phyloP scores from a whole-genome alignment of 306 rosid genomes.

The Castanea crenata region DNA sequence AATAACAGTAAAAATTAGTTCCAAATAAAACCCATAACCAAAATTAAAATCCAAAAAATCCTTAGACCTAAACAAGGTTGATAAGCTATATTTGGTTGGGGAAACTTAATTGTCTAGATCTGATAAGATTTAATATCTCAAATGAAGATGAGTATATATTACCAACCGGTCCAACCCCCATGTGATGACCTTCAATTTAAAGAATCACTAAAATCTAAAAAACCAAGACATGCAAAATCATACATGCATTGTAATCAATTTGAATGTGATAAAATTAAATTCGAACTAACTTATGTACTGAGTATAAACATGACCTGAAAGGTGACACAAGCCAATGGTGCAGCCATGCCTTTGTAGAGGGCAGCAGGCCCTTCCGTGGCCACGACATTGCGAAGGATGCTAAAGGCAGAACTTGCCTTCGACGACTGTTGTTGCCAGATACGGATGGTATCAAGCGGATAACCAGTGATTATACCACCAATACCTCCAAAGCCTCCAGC shows the following conservation, averaged over 20 bases:
- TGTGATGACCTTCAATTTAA: not conserved
- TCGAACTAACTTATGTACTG: not conserved
- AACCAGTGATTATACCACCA: conserved; percentile 79
- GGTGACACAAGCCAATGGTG: conserved; percentile 83
- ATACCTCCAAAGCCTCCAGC: conserved; percentile 90
- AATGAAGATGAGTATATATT: not conserved
- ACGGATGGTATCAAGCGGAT: conserved; percentile 79
- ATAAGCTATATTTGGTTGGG: not conserved
- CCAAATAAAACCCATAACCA: conserved; percentile 1
- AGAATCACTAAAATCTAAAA: not conserved
- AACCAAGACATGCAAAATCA: not conserved
- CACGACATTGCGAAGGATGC: conserved; percentile 50
- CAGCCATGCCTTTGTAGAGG: conserved; percentile 80
- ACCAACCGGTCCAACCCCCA: not conserved
- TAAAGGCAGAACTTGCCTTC: conserved; percentile 49
- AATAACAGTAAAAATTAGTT: not conserved
- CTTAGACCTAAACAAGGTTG: not conserved
- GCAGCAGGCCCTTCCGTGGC: conserved; percentile 60
- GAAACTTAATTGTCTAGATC: not conserved
- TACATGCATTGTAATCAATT: not conserved
- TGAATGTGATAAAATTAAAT: not conserved
- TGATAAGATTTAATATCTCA: conserved; percentile 8
- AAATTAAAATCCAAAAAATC: not conserved
- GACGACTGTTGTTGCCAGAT: conserved; percentile 53
- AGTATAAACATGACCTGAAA: conserved; percentile 56